Conservation (phyloP, 2,329 filamentous ascomycete genomes). For the Neofusicoccum umdonicola region DNA sequence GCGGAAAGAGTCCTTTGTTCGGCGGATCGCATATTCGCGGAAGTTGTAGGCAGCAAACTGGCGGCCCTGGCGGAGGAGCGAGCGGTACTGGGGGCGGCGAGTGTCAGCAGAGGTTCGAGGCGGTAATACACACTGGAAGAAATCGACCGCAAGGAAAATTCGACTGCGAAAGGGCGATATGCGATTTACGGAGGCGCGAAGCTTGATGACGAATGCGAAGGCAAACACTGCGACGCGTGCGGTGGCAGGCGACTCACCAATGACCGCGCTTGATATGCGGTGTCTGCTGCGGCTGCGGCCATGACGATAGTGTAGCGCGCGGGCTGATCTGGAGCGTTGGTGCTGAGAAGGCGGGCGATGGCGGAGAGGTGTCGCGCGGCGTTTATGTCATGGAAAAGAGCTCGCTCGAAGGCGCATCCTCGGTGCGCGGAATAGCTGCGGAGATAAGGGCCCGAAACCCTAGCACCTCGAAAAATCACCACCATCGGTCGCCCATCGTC, state of each 20-base stretch:
- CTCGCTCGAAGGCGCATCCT: conserved; percentile 7
- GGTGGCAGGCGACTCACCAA: conserved; percentile 31
- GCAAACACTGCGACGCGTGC: not conserved
- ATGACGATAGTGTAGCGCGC: not conserved
- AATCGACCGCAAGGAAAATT: not conserved
- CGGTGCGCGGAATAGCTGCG: conserved; percentile 5
- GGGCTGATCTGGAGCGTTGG: not conserved
- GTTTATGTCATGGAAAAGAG: conserved; percentile 18
- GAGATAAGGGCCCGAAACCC: not conserved
- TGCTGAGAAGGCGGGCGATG: not conserved
- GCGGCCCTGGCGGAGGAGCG: conserved; percentile 77
- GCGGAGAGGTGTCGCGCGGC: conserved; percentile 6
- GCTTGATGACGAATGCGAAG: not conserved
- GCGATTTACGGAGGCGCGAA: not conserved
- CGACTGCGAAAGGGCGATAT: not conserved
- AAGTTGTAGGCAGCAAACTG: conserved; percentile 97
- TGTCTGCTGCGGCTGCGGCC: conserved; percentile 32
- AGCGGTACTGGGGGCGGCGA: conserved; percentile 70
- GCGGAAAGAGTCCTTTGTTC: conserved; percentile 86
- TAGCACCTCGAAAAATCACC: not conserved
- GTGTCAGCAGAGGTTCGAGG: not conserved
- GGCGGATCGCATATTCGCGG: conserved; percentile 89
- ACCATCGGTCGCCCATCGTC: not conserved
- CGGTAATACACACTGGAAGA: too few relatives aligned
- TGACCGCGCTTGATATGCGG: conserved; percentile 40